Base-by-base conservation (phyloP, 768 basidiomycete genomes). In the Lactarius trivialis region DNA sequence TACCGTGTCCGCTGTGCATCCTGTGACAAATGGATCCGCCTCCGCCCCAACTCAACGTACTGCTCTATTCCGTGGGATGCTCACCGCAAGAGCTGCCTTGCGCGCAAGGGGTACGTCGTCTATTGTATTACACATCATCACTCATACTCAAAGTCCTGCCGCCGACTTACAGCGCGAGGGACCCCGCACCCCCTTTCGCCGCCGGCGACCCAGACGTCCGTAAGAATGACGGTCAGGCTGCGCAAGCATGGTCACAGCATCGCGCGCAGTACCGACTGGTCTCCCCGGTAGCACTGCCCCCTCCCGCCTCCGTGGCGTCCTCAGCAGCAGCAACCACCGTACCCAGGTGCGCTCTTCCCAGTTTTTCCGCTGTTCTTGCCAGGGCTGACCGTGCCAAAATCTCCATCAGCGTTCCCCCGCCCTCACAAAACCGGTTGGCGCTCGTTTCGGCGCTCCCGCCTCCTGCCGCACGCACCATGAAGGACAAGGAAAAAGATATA, bases 61-160 rank as follows among this genome's bases (percentile, higher is more conserved):
- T 92, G 89, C 69, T 87, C 85, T n/a, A 91, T 91, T 58, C 89
- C 89, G 0, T 91, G 89, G 89, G 88, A 91, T 70, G 89, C 89
- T 3, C 89, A 91, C 69, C 77, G 89, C 45, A 91, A 89, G 76
- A 88, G 86, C 70, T 91, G 89, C 73, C 74, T 91, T 51, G 84
- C 87, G 1, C 90, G 88, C 76, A 88, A 88, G 72, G 80, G 83
- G 88, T 87, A 70, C 63, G 85, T 56, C 37, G 21, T 76, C 19
- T 6, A 26, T 28, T 36, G 8, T 30, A 15, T 36, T 15, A 11
- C 21, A 17, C 30, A 24, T 24, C 34, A 17, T 48, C 34, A 28
- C 7, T 7, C 33, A 26, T 36, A 41, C 67, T 51, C 67, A 41
- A 52, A 64, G 3, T 80, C 81, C 15, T 28, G 41, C 26, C 19